These are phyloP conservation scores for Penicillium sp. DNA, from an alignment of 2,329 filamentous ascomycete species.

Conservation along the genomic window DNA sequence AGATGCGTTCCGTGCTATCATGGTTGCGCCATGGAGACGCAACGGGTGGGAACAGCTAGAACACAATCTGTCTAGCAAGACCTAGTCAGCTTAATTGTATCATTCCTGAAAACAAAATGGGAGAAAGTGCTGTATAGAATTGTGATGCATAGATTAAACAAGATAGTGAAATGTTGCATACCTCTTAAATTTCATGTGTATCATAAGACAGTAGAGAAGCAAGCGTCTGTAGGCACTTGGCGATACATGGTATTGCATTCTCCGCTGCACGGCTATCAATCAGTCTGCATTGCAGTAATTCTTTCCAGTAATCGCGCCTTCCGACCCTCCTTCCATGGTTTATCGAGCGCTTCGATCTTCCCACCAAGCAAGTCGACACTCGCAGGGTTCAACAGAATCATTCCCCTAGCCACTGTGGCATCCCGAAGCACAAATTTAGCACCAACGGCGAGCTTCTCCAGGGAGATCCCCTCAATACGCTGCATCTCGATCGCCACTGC, in stretches of 20 bases:
- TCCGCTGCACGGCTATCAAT: conserved; percentile 1
- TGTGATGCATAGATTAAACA: neutral
- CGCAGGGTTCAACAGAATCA: conserved; percentile 71
- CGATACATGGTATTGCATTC: neutral
- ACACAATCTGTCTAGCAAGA: conserved; percentile 28
- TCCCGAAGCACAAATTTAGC: conserved; percentile 73
- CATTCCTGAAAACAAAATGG: neutral
- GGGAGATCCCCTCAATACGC: conserved; percentile 62
- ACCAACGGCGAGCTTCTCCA: conserved; percentile 66
- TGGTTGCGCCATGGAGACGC: conserved; percentile 76
- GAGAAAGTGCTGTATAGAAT: neutral
- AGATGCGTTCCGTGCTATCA: conserved; percentile 73
- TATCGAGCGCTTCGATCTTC: conserved; percentile 78
- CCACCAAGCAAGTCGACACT: conserved; percentile 76
- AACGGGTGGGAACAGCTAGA: conserved; percentile 60
- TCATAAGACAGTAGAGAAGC: neutral
- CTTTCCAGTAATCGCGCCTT: conserved; percentile 66
- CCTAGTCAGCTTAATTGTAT: neutral
- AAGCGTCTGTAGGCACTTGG: neutral
- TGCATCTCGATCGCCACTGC: conserved; percentile 71
- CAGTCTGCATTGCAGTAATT: conserved; percentile 41
- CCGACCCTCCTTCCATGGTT: conserved; percentile 69
- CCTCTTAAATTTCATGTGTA: neutral
- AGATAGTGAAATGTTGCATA: neutral
- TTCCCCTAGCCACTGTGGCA: conserved; percentile 66